A percentile compares a stretch with the other conserved stretches of the same genome.
These are phyloP conservation scores for Ceratocystiopsis brevicomis DNA, from an alignment of 2,329 filamentous ascomycete genomes.

Conservation along the genomic window DNA sequence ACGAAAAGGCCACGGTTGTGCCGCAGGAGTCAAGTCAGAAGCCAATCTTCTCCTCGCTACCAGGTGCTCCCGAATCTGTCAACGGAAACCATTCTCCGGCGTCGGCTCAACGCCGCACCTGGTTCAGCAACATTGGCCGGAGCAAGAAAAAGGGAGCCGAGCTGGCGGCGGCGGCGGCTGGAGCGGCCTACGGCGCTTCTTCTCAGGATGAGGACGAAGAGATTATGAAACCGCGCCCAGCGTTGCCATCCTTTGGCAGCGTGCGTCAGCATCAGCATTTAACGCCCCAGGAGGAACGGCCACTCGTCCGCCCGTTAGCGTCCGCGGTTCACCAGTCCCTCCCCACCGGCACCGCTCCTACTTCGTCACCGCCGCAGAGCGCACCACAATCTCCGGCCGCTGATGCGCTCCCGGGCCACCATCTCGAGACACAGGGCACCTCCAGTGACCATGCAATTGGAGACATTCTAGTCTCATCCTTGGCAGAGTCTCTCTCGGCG, in stretches of 20 bases:
- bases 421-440: conserved; percentile 18
- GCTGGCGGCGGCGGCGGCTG: conserved; percentile 24
- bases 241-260: conserved; percentile 57
- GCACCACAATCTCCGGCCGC: too few species aligned
- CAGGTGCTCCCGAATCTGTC: too few species aligned
- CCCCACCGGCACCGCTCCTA: conserved; percentile 2
- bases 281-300: conserved; percentile 32
- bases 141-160: conserved; percentile 25
- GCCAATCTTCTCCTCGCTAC: not conserved
- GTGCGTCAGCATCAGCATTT: conserved; percentile 41
- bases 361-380: conserved; percentile 7
- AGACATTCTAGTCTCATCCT: conserved; percentile 21
- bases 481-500: too few species aligned
- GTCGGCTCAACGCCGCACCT: conserved; percentile 19
- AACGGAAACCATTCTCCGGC: too few species aligned
- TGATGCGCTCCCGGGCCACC: too few species aligned
- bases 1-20: conserved; percentile 32
- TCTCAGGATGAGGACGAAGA: conserved; percentile 39
- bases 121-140: conserved; percentile 31
- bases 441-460: conserved; percentile 44
- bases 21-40: conserved; percentile 8
- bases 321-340: not conserved
- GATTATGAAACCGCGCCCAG: conserved; percentile 57
- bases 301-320: conserved; percentile 29
- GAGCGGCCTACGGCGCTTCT: too few species aligned